Conservation (phyloP, 2,329 filamentous ascomycete species). For the Cercospora canescens region DNA sequence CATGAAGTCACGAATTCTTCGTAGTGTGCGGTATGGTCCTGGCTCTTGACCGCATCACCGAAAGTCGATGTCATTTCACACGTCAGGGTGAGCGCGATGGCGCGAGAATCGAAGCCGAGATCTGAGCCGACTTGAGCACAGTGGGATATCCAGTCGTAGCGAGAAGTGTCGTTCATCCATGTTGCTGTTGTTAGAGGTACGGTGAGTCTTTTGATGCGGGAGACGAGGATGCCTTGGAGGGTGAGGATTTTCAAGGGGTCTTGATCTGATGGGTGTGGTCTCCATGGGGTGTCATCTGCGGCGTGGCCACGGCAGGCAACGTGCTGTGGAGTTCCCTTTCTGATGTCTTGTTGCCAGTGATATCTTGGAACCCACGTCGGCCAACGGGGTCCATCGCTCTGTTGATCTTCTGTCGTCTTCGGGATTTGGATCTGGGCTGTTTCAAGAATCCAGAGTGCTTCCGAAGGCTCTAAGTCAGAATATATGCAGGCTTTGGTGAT, state of each 20-base stretch:
- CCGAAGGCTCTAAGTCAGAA: neutral
- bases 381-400: neutral
- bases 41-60: neutral
- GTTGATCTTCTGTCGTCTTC: too few relatives aligned
- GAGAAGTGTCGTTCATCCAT: neutral
- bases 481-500: constrained; percentile 1
- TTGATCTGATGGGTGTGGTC: neutral
- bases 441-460: neutral
- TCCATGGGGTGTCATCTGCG: neutral
- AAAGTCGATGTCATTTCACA: neutral
- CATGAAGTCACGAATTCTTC: neutral
- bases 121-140: neutral
- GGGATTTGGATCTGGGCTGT: neutral
- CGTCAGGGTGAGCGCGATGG: neutral
- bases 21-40: neutral
- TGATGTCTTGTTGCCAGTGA: constrained; percentile 2
- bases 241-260: neutral
- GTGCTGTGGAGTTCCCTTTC: neutral
- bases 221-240: neutral
- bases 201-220: neutral
- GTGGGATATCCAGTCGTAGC: neutral
- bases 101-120: neutral
- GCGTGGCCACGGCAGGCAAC: neutral
- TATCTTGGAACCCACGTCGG: constrained; percentile 14
- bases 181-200: neutral